Evolutionary conservation across 257 asterid species (phyloP).

Genomic region (Penstemon newberryi): DNA sequence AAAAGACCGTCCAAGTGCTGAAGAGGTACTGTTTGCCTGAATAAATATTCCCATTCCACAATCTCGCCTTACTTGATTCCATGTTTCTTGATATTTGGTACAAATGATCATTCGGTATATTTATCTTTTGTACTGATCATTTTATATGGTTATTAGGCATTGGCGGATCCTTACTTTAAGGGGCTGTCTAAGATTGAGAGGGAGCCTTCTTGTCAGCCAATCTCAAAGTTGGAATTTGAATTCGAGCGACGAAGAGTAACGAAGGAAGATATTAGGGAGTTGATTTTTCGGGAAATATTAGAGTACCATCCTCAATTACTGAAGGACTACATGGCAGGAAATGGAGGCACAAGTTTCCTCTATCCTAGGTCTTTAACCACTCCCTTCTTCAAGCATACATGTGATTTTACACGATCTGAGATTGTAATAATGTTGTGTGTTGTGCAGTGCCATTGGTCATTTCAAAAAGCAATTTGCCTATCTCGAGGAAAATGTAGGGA

Average conservation of each 20-base stretch:
- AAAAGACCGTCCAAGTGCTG: constrained; percentile 89
- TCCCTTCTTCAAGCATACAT: constrained; percentile 6
- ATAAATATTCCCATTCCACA: neutral
- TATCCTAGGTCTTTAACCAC: constrained; percentile 69
- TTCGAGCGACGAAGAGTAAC: constrained; percentile 80
- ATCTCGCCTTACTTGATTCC: constrained; percentile 2
- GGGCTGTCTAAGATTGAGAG: constrained; percentile 84
- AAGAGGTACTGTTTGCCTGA: constrained; percentile 50
- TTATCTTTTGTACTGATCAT: constrained; percentile 26
- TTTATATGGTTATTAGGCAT: constrained; percentile 53
- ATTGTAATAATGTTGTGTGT: constrained; percentile 6
- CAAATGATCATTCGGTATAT: constrained; percentile 7
- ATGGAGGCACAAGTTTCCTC: constrained; percentile 65
- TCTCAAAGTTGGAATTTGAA: constrained; percentile 87
- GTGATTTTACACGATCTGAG: constrained; percentile 13
- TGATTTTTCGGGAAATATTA: constrained; percentile 76
- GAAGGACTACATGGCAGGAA: constrained; percentile 82
- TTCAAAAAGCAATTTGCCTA: constrained; percentile 79
- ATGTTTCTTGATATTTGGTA: constrained; percentile 7
- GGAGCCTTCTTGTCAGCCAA: constrained; percentile 85
- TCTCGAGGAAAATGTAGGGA: constrained; percentile 79
- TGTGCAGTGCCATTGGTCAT: constrained; percentile 73
- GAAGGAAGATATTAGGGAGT: constrained; percentile 79
- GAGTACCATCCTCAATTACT: constrained; percentile 84
- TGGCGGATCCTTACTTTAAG: constrained; percentile 90